Conservation (phyloP, 2,329 filamentous ascomycete genomes). For the Ceratocystis colombiana region DNA sequence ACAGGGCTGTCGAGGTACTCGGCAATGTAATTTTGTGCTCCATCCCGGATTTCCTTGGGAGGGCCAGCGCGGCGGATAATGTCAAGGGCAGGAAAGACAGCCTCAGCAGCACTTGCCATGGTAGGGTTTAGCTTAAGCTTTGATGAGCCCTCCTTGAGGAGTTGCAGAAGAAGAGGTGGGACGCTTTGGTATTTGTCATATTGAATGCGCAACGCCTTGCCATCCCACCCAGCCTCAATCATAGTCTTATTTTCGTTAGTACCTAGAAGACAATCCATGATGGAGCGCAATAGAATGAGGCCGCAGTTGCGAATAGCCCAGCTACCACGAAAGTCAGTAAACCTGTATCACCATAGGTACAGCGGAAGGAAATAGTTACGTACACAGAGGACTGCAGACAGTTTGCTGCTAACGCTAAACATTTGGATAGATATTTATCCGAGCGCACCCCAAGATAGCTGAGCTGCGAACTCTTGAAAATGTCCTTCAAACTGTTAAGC, state of each 20-base stretch:
- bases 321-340: slow-evolving; percentile 34
- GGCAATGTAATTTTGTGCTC: slow-evolving; percentile 49
- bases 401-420: slow-evolving; percentile 67
- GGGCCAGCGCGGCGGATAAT: slow-evolving; percentile 64
- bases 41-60: slow-evolving; percentile 45
- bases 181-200: slow-evolving; percentile 60
- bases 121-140: slow-evolving; percentile 35
- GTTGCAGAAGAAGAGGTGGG: slow-evolving; percentile 50
- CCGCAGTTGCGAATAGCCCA: slow-evolving; percentile 96
- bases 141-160: slow-evolving; percentile 47
- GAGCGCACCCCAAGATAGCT: slow-evolving; percentile 61
- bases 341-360: slow-evolving; percentile 6
- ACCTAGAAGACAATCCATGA: slow-evolving; percentile 70
- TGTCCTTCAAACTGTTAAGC: slow-evolving; percentile 83
- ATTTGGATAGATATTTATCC: slow-evolving; percentile 61
- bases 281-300: slow-evolving; percentile 73
- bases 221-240: slow-evolving; percentile 54
- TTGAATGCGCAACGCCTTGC: slow-evolving; percentile 53
- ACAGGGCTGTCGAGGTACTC: slow-evolving; percentile 57
- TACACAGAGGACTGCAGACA: slow-evolving; percentile 70
- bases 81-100: slow-evolving; percentile 73
- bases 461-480: slow-evolving; percentile 75
- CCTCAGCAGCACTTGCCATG: slow-evolving; percentile 46
- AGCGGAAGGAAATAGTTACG: slow-evolving; percentile 30
- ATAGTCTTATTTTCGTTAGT: slow-evolving; percentile 59